Conservation (phyloP, 108 stramenopile genomes). For the Cyclostephanos tholiformis region DNA sequence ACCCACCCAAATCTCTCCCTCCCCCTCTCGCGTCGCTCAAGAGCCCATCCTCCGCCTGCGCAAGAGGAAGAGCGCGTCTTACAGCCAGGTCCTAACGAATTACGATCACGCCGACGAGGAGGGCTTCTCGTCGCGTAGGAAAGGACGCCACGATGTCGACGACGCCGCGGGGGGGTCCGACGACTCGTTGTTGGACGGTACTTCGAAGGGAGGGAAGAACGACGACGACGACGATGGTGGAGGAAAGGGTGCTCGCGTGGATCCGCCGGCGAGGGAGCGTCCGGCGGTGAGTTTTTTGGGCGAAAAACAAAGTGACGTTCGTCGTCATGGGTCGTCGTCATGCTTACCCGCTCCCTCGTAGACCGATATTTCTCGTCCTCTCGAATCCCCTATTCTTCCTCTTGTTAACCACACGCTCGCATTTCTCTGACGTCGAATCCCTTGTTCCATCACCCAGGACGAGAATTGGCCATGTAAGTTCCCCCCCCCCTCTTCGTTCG, state of each 20-base stretch:
- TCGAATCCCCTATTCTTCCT: background rate
- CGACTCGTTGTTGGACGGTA: background rate
- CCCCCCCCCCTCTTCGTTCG: background rate
- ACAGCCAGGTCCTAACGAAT: background rate
- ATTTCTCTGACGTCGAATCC: too few species aligned
- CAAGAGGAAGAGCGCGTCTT: background rate
- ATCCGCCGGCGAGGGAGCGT: conserved; percentile 85
- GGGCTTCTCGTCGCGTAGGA: background rate
- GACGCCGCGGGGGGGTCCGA: background rate
- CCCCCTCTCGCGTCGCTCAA: background rate
- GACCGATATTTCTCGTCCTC: background rate
- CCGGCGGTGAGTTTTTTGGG: conserved; percentile 53
- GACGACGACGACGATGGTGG: conserved; percentile 7
- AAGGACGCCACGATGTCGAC: background rate
- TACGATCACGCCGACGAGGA: conserved; percentile 9
- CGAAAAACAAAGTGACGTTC: background rate
- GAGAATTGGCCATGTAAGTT: conserved; percentile 44
- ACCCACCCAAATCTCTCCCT: too few species aligned
- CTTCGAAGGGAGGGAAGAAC: background rate
- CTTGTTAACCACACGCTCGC: background rate
- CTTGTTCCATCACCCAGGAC: conserved; percentile 12
- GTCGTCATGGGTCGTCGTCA: too few species aligned
- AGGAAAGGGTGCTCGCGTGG: conserved; percentile 19
- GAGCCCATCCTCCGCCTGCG: conserved; percentile 4
- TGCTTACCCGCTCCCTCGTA: too few species aligned